Percentiles rank a stretch among this genome's conserved stretches.
phyloP scores from a whole-genome alignment of 768 basidiomycete species.

The Paxillus involutus region DNA sequence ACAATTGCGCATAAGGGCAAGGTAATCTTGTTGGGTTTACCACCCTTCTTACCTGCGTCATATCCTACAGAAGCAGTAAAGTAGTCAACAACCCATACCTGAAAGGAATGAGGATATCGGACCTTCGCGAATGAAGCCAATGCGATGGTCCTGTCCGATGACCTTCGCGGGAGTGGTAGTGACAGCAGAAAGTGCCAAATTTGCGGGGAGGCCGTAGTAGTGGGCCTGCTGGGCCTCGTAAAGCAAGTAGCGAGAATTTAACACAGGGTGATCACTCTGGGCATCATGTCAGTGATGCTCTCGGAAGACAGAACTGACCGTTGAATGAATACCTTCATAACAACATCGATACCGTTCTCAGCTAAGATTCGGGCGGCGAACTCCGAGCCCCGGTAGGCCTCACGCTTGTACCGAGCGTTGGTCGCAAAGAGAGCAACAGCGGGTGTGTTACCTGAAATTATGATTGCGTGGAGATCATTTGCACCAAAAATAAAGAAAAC shows the following conservation, averaged over 20 bases:
- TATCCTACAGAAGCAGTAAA: slow-evolving; percentile 43
- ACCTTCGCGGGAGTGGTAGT: slow-evolving; percentile 71
- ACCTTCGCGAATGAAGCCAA: slow-evolving; percentile 64
- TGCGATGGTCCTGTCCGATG: slow-evolving; percentile 71
- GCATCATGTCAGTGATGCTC: slow-evolving; percentile 6
- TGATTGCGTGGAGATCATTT: background rate
- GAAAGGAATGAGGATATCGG: background rate
- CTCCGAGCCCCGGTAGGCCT: slow-evolving; percentile 64
- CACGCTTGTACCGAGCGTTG: slow-evolving; percentile 64
- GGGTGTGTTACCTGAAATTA: slow-evolving; percentile 49
- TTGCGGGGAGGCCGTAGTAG: slow-evolving; percentile 65
- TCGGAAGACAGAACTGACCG: slow-evolving; percentile 22
- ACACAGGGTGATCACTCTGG: slow-evolving; percentile 54
- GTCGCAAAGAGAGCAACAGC: slow-evolving; percentile 81
- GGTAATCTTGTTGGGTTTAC: background rate
- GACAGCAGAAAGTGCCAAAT: slow-evolving; percentile 67
- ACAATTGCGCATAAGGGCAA: background rate
- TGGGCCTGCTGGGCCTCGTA: slow-evolving; percentile 67
- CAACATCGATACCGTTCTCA: slow-evolving; percentile 54
- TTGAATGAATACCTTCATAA: slow-evolving; percentile 52
- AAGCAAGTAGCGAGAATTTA: slow-evolving; percentile 55
- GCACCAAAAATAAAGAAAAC: background rate
- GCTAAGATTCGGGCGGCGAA: slow-evolving; percentile 62
- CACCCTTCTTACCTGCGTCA: slow-evolving; percentile 54
- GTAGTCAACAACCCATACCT: background rate